Evolutionary conservation across 441 rosid species (phyloP).

Genomic region (Adansonia rubrostipa): DNA sequence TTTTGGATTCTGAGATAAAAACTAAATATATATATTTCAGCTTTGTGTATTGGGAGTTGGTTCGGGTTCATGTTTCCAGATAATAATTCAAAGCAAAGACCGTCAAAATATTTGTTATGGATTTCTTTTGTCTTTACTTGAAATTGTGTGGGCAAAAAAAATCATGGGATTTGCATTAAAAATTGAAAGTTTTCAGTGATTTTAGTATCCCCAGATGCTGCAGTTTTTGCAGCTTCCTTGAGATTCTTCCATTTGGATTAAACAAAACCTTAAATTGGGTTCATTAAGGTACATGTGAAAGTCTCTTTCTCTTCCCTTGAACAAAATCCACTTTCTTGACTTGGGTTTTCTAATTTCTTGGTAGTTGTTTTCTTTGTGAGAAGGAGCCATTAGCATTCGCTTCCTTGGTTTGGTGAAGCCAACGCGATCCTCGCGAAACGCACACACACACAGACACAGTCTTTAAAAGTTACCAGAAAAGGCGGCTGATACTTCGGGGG

Average conservation of each 20-base stretch:
- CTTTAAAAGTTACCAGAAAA: conserved; percentile 68
- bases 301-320: conserved; percentile 1
- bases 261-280: conserved; percentile 29
- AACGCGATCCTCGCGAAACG: conserved; percentile 44
- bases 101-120: conserved; percentile 25
- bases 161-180: conserved; percentile 32
- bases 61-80: conserved; percentile 50
- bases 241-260: conserved; percentile 44
- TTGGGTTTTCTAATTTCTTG: conserved; percentile 35
- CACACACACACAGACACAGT: conserved; percentile 23
- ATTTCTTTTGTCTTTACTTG: conserved; percentile 30
- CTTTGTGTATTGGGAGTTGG: conserved; percentile 62
- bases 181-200: conserved; percentile 19
- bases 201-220: conserved; percentile 53
- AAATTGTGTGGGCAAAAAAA: conserved; percentile 36
- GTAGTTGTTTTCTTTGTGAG: conserved; percentile 33
- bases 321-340: conserved; percentile 22
- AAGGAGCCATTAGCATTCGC: conserved; percentile 33
- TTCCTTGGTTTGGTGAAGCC: conserved; percentile 23
- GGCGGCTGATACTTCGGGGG: conserved; percentile 94
- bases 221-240: conserved; percentile 57
- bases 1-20: conserved; percentile 49
- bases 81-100: conserved; percentile 45
- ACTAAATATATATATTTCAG: conserved; percentile 26
- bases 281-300: conserved; percentile 31